Percentiles rank a stretch among this genome's conserved stretches.
phyloP scores from a whole-genome alignment of 768 basidiomycete genomes.

The Cystobasidium tubakii region DNA sequence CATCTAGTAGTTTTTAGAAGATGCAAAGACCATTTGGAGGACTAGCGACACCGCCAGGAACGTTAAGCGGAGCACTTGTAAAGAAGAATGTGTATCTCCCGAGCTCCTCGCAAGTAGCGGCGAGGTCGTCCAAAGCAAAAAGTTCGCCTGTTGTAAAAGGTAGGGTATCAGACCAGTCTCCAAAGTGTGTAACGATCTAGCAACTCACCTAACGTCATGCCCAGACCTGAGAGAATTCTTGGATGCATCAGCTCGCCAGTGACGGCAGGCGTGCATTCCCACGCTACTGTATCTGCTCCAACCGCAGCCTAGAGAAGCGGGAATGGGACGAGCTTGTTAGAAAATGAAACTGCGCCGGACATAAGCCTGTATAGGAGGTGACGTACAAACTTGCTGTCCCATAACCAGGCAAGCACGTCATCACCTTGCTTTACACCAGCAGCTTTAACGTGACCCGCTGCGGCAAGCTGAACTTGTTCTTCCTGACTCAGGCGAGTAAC shows the following conservation, averaged over 20 bases:
- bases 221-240: constrained; percentile 56
- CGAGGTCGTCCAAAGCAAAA: constrained; percentile 64
- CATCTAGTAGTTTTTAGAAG: no score
- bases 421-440: constrained; percentile 14
- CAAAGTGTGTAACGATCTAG: background rate
- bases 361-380: no score
- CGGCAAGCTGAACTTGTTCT: background rate
- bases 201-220: constrained; percentile 63
- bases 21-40: constrained; percentile 67
- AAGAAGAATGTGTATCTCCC: constrained; percentile 69
- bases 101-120: constrained; percentile 57
- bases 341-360: no score
- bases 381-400: constrained; percentile 8
- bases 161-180: background rate
- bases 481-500: background rate
- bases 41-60: constrained; percentile 65
- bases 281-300: constrained; percentile 30
- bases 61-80: constrained; percentile 67
- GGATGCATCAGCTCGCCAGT: constrained; percentile 24
- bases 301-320: constrained; percentile 20
- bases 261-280: constrained; percentile 1
- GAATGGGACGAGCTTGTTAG: no score
- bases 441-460: background rate
- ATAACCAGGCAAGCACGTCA: background rate
- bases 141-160: constrained; percentile 56